These are phyloP conservation scores for Amauroascus niger DNA, from an alignment of 2,329 filamentous ascomycete genomes.

Conservation along the genomic window DNA sequence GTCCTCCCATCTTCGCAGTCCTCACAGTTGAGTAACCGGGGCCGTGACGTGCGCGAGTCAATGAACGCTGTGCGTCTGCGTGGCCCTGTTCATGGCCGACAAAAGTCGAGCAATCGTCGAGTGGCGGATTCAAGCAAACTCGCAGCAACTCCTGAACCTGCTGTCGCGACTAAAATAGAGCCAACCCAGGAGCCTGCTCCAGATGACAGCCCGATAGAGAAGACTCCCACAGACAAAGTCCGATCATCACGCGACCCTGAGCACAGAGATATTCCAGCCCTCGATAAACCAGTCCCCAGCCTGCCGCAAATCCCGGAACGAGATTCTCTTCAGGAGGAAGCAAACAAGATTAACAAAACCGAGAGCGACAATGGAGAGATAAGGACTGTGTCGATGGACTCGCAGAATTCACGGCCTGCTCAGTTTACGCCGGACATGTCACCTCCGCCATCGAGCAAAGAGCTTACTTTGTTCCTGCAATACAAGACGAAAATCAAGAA, in stretches of 20 bases:
- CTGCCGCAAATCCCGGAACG: slow-evolving; percentile 38
- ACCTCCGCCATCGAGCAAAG: slow-evolving; percentile 63
- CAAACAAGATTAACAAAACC: slow-evolving; percentile 16
- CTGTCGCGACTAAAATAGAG: slow-evolving; percentile 30
- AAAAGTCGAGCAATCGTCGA: slow-evolving; percentile 41
- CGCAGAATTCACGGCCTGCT: slow-evolving; percentile 9
- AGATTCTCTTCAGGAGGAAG: slow-evolving; percentile 21
- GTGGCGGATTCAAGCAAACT: slow-evolving; percentile 46
- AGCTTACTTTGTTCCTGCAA: slow-evolving; percentile 86
- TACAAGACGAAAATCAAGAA: slow-evolving; percentile 98
- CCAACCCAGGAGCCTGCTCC: slow-evolving; percentile 16
- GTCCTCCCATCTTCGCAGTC: slow-evolving; percentile 71
- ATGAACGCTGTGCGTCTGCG: slow-evolving; percentile 53
- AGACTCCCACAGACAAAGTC: slow-evolving; percentile 59
- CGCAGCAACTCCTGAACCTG: slow-evolving; percentile 24
- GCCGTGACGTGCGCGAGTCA: slow-evolving; percentile 69
- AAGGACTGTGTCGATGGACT: slow-evolving; percentile 10
- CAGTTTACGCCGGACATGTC: slow-evolving; percentile 54
- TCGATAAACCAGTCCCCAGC: slow-evolving; percentile 51
- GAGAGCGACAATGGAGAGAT: slow-evolving; percentile 5
- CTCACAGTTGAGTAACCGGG: slow-evolving; percentile 71
- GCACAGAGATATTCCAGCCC: slow-evolving; percentile 29
- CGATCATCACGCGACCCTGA: slow-evolving; percentile 32
- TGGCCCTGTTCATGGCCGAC: slow-evolving; percentile 37
- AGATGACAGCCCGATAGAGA: slow-evolving; percentile 41